These are phyloP conservation scores for Colletotrichum karsti DNA, from an alignment of 2,329 filamentous ascomycete species.

Conservation along the genomic window DNA sequence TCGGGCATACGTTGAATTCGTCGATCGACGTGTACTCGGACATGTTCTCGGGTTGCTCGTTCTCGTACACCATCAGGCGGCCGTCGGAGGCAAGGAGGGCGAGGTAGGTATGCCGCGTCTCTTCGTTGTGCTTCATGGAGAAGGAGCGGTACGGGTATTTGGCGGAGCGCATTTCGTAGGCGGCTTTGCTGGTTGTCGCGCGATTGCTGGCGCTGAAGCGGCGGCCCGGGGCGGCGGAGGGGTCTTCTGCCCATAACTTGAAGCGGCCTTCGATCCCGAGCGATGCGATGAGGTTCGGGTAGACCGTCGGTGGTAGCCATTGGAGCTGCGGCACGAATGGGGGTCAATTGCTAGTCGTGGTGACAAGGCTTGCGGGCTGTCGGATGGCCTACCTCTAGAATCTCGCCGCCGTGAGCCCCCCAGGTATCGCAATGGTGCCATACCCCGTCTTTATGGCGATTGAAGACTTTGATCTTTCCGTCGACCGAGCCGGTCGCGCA, in stretches of 20 bases:
- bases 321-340: constrained; percentile 69
- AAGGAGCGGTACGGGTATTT: constrained; percentile 81
- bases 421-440: constrained; percentile 89
- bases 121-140: constrained; percentile 84
- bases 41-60: constrained; percentile 83
- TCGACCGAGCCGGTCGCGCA: constrained; percentile 93
- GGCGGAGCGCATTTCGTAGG: constrained; percentile 65
- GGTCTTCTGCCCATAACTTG: constrained; percentile 93
- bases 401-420: constrained; percentile 89
- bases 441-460: constrained; percentile 77
- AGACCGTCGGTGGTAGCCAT: constrained; percentile 92
- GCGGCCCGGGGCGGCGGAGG: constrained; percentile 79
- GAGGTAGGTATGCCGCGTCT: constrained; percentile 82
- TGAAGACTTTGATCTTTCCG: constrained; percentile 92
- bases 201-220: constrained; percentile 76
- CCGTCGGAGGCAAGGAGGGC: constrained; percentile 87
- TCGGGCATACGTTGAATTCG: constrained; percentile 76
- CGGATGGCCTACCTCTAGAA: constrained; percentile 73
- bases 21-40: constrained; percentile 80
- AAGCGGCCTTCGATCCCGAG: constrained; percentile 91
- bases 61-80: constrained; percentile 82
- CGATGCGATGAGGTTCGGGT: constrained; percentile 84
- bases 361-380: constrained; percentile 36
- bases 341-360: neutral
- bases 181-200: constrained; percentile 50